Percentiles rank a stretch among this genome's conserved stretches.
Evolutionary conservation across 2,329 filamentous ascomycete species (phyloP).

Genomic region (Incumbomyces delicatus): DNA sequence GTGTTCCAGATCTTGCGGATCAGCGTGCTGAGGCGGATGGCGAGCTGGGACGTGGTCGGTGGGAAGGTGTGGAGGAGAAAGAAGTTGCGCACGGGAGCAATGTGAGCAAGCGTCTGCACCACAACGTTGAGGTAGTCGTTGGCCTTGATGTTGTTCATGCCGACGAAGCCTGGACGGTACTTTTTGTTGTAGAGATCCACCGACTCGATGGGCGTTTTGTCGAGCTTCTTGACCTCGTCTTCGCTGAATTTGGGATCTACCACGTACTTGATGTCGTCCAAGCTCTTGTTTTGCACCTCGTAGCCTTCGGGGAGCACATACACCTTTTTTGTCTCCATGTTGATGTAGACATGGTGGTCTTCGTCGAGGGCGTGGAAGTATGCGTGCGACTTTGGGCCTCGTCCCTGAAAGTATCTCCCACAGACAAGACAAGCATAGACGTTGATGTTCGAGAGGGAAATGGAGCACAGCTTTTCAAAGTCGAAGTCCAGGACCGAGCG

Average conservation of each 20-base stretch:
- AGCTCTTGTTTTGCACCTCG: constrained; percentile 84
- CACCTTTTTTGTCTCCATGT: constrained; percentile 85
- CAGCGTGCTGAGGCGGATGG: constrained; percentile 76
- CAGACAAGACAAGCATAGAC: constrained; percentile 96
- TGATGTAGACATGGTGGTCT: constrained; percentile 95
- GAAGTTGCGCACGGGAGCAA: constrained; percentile 80
- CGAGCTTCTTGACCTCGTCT: constrained; percentile 69
- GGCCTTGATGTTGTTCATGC: constrained; percentile 99
- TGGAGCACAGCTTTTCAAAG: constrained; percentile 95
- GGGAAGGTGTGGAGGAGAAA: constrained; percentile 78
- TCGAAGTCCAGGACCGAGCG: constrained; percentile 91
- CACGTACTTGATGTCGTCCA: constrained; percentile 97
- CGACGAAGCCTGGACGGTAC: constrained; percentile 86
- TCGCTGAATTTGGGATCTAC: constrained; percentile 80
- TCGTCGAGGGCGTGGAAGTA: constrained; percentile 96
- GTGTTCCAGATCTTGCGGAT: constrained; percentile 98
- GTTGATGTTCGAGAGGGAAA: constrained; percentile 95
- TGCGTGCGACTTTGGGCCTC: constrained; percentile 86
- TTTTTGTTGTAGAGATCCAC: constrained; percentile 74
- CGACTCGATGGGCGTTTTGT: constrained; percentile 49
- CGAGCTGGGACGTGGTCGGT: constrained; percentile 62
- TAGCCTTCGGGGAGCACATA: constrained; percentile 94
- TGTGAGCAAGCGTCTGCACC: constrained; percentile 82
- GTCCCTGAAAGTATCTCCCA: constrained; percentile 93
- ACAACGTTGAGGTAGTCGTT: constrained; percentile 98